Evolutionary conservation across 192 early-diverging fungal genomes (phyloP), one percentile per base, ranked within the genome.

Genomic region (Mortierella claussenii): DNA sequence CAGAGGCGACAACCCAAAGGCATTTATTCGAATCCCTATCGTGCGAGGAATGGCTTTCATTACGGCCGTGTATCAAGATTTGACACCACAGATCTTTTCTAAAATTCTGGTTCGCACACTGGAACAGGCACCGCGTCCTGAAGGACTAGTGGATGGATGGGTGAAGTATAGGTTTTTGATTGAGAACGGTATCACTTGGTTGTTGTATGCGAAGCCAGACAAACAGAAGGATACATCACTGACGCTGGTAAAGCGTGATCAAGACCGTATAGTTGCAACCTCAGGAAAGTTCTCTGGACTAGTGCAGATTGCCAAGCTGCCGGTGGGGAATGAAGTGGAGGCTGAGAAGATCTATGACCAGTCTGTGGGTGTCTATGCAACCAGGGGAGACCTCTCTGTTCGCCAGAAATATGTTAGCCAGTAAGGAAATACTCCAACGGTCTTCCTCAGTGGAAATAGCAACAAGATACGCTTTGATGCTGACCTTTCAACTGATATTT

Each of bases 1-100:
- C 24, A 23, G n/a, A 5, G 4, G 2, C 30, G 45, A 44, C 11
- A 21, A 28, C 5, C 20, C 54, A n/a, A 45, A 49, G 48, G 32
- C 63, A 33, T 60, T 33, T 21, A 55, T 79, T 40, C 60, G 57
- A 8, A 34, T 79, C 17, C 76, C 76, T 31, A 52, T 69, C 26
- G 61, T 79, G 7, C 51, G 76, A 21, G 76, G 76, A 13, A 79
- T 79, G 76, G 65, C 55, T 0, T 79, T 68, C 44, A 46, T 79
- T 21, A 54, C 76, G 0, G 76, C 37, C 0, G 9, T 69, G 5
- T 79, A 79, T 45, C 17, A 52, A 23, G 8, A 69, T 42, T 23
- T 79, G 48, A 79, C 76, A 3, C 76, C 76, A 8, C 21, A 44
- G 21, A 49, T 79, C 46, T 65, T 43, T 59, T 79, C 76, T 37